phyloP scores from a whole-genome alignment of 805 yeast species.

The Yarrowia deformans region DNA sequence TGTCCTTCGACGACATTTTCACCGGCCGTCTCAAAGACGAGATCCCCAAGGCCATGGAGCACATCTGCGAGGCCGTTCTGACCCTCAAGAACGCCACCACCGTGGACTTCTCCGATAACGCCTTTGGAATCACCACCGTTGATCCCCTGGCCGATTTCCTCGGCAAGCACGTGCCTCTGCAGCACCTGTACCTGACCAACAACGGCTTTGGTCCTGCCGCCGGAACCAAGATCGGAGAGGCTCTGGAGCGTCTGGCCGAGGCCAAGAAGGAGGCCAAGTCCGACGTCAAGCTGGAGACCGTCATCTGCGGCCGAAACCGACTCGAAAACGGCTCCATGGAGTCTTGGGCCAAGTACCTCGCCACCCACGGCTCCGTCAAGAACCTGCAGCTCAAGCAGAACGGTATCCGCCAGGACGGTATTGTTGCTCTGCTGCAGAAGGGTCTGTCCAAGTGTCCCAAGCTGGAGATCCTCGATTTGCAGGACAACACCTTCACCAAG shows the following conservation, averaged over 20 bases:
- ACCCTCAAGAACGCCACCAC: conserved; percentile 72
- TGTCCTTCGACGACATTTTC: conserved; percentile 80
- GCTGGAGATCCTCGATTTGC: conserved; percentile 79
- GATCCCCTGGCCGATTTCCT: conserved; percentile 85
- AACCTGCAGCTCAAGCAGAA: conserved; percentile 87
- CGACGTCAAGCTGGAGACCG: conserved; percentile 71
- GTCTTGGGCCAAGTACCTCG: conserved; percentile 83
- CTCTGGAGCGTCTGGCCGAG: conserved; percentile 72
- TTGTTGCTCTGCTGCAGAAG: conserved; percentile 70
- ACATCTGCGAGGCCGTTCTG: conserved; percentile 75
- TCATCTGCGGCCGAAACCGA: conserved; percentile 96
- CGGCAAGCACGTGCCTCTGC: conserved; percentile 74
- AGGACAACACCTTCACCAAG: conserved; percentile 91
- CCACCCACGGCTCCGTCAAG: conserved; percentile 76
- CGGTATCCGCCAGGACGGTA: conserved; percentile 96
- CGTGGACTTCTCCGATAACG: conserved; percentile 90
- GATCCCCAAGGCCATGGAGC: conserved; percentile 81
- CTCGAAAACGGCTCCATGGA: conserved; percentile 93
- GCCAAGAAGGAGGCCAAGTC: conserved; percentile 62
- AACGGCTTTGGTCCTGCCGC: conserved; percentile 99
- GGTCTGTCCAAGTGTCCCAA: conserved; percentile 71
- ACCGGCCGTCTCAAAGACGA: conserved; percentile 95
- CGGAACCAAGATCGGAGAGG: conserved; percentile 91
- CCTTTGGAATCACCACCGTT: conserved; percentile 94
- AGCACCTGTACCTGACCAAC: conserved; percentile 87